Conservation (phyloP, 108 stramenopile species). For the Cyclotella sp. region DNA sequence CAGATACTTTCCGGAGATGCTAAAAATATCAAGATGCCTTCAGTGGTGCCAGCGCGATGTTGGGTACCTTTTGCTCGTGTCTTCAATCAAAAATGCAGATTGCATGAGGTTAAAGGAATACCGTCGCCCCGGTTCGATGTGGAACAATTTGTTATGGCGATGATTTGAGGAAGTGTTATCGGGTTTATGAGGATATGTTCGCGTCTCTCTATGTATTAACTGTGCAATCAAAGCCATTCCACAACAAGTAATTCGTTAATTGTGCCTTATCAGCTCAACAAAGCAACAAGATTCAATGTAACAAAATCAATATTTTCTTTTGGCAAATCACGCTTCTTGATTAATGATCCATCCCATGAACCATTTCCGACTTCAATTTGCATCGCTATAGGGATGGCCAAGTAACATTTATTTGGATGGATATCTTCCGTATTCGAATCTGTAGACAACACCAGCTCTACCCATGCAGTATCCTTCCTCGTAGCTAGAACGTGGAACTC, state of each 20-base stretch:
- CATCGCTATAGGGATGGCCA: constrained; percentile 68
- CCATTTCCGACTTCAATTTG: constrained; percentile 82
- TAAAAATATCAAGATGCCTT: too few relatives aligned
- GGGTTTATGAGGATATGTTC: too few relatives aligned
- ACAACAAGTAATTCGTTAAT: too few relatives aligned
- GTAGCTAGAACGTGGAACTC: constrained; percentile 49
- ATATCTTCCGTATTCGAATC: not conserved
- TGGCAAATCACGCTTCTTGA: constrained; percentile 50
- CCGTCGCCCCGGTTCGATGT: constrained; percentile 17
- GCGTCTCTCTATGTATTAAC: too few relatives aligned
- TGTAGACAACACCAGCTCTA: constrained; percentile 49
- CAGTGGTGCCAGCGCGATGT: constrained; percentile 6
- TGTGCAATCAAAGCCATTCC: too few relatives aligned
- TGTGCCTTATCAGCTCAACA: constrained; percentile 8
- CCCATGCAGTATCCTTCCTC: constrained; percentile 66
- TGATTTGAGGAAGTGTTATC: not conserved
- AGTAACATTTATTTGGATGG: not conserved
- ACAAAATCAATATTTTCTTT: constrained; percentile 36
- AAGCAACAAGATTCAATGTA: constrained; percentile 28
- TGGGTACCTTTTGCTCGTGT: constrained; percentile 43
- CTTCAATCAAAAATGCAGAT: constrained; percentile 21
- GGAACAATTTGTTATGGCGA: constrained; percentile 14
- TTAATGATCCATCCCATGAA: constrained; percentile 84
- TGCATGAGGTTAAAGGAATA: not conserved
- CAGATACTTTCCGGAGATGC: not conserved